These are phyloP conservation scores for Tetracladium maxilliforme DNA, from an alignment of 2,329 filamentous ascomycete genomes.

Conservation along the genomic window DNA sequence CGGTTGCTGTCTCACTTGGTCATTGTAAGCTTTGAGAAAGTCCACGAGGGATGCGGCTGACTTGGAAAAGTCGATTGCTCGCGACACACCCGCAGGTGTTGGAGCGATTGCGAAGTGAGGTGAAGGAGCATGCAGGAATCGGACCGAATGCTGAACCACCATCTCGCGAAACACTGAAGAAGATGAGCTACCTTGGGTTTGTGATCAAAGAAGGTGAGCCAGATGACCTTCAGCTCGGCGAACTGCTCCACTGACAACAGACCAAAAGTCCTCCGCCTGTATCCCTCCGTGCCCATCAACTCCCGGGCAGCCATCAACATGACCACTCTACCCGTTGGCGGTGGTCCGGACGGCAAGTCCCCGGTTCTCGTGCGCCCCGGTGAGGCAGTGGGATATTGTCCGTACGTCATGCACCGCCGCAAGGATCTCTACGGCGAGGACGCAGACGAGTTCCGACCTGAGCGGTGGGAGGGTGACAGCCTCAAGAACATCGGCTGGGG, in stretches of 20 bases:
- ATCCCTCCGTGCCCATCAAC: conserved; percentile 15
- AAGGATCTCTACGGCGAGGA: conserved; percentile 13
- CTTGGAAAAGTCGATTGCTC: no score
- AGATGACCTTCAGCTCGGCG: conserved; percentile 1
- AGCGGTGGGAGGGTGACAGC: conserved; percentile 9
- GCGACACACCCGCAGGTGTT: no score
- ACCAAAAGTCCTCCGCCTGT: conserved; percentile 12
- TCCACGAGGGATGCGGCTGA: no score
- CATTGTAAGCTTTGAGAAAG: no score
- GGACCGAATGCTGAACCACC: no score
- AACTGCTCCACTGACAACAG: neutral
- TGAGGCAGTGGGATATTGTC: conserved; percentile 9
- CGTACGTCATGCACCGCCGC: conserved; percentile 15
- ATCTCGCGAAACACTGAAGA: neutral
- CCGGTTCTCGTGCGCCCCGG: conserved; percentile 14
- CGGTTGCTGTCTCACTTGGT: conserved; percentile 15
- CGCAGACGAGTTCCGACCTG: conserved; percentile 9
- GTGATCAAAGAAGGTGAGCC: neutral
- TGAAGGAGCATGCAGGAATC: no score
- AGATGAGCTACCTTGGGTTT: neutral
- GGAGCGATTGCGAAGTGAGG: no score
- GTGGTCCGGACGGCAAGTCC: conserved; percentile 12
- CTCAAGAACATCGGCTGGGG: conserved; percentile 8
- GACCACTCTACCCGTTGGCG: conserved; percentile 15
- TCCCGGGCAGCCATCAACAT: conserved; percentile 9